phyloP scores from a whole-genome alignment of 495 filamentous ascomycete genomes.

The Tuber umbilicatum region DNA sequence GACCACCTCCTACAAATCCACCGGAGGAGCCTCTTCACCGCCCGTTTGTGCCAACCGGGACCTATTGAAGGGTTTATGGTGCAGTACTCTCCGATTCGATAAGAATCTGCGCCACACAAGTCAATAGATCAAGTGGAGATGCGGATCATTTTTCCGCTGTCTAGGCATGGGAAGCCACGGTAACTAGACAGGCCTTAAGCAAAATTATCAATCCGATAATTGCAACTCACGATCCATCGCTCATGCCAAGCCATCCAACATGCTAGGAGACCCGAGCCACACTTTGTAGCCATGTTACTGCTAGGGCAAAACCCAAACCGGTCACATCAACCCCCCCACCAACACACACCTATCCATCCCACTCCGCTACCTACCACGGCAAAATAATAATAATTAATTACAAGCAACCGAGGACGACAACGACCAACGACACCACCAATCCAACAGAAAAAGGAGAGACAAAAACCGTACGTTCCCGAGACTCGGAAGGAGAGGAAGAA shows the following conservation, averaged over 20 bases:
- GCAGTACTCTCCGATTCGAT: background rate
- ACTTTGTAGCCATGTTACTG: background rate
- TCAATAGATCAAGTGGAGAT: too few relatives aligned
- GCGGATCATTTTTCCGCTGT: too few relatives aligned
- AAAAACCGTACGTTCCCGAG: background rate
- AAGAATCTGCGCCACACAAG: background rate
- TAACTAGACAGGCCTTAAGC: background rate
- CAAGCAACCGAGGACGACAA: conserved; percentile 12
- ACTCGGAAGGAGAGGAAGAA: background rate
- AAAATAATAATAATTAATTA: background rate
- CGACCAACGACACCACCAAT: conserved; percentile 21
- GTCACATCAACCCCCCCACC: conserved; percentile 22
- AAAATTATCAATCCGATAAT: background rate
- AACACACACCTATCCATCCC: conserved; percentile 24
- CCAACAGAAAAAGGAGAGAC: conserved; percentile 13
- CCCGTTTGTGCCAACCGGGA: too few relatives aligned
- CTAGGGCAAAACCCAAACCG: conserved; percentile 25
- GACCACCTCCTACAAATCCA: too few relatives aligned
- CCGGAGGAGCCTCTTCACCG: too few relatives aligned
- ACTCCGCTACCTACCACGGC: conserved; percentile 16
- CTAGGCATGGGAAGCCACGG: too few relatives aligned
- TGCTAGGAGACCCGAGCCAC: background rate
- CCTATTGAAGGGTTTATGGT: too few relatives aligned
- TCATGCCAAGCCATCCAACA: background rate
- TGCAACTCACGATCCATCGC: background rate